These are phyloP conservation scores for Talaromyces rugulosus DNA, from an alignment of 2,329 filamentous ascomycete species.

Conservation along the genomic window DNA sequence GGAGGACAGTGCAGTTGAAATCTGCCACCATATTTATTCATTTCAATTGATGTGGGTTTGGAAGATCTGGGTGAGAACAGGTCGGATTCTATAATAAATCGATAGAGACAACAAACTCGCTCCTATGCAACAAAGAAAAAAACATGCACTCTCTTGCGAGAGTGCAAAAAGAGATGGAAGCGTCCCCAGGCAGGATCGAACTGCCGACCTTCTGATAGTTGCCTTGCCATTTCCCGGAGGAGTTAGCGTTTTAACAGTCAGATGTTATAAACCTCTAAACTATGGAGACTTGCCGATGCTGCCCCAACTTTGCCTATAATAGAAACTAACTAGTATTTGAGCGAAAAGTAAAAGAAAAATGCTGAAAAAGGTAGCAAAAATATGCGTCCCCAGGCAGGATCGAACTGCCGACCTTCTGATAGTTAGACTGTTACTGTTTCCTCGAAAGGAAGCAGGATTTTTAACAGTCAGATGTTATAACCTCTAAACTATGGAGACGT, in stretches of 20 bases:
- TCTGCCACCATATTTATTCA: no score
- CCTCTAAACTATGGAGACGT: neutral
- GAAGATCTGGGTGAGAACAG: no score
- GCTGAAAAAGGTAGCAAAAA: neutral
- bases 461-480: neutral
- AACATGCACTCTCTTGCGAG: neutral
- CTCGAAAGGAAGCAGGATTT: neutral
- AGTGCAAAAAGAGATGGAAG: neutral
- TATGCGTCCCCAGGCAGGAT: neutral
- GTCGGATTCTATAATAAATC: no score
- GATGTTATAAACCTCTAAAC: neutral
- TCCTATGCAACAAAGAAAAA: neutral
- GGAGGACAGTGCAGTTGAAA: no score
- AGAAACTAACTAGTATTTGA: neutral
- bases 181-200: neutral
- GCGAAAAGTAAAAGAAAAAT: neutral
- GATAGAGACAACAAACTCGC: no score
- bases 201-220: neutral
- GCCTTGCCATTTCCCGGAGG: neutral
- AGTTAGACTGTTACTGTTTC: neutral
- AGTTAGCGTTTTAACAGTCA: neutral
- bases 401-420: neutral
- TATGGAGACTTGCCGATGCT: neutral
- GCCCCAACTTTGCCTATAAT: neutral
- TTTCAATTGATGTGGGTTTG: no score